Evolutionary conservation across 2,329 filamentous ascomycete species (phyloP).

Genomic region (Sporothrix luriei): DNA sequence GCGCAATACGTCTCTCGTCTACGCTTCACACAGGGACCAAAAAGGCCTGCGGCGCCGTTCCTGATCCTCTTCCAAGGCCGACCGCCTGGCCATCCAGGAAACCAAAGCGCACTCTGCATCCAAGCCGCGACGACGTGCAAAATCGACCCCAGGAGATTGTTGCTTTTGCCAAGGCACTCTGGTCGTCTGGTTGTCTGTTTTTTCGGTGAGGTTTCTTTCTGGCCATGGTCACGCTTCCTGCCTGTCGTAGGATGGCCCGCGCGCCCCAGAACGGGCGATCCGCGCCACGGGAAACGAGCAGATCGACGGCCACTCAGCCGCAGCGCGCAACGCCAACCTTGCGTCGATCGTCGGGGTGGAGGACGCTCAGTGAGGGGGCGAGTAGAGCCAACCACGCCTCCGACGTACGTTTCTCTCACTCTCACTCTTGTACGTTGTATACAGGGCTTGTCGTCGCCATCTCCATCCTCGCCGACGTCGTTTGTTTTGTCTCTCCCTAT

Average conservation of each 20-base stretch:
- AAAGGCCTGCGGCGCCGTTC: not conserved
- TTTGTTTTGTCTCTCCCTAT: constrained; percentile 4
- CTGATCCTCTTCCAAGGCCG: not conserved
- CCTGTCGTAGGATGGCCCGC: not conserved
- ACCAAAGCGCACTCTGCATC: too few species aligned
- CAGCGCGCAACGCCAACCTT: constrained; percentile 9
- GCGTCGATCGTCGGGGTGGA: not conserved
- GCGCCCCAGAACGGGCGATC: constrained; percentile 8
- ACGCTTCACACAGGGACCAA: not conserved
- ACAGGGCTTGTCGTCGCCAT: too few species aligned
- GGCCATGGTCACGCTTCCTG: not conserved
- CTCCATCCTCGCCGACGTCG: not conserved
- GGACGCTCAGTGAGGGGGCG: not conserved
- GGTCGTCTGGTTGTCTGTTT: not conserved
- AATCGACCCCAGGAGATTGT: not conserved
- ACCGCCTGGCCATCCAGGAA: too few species aligned
- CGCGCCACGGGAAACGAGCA: not conserved
- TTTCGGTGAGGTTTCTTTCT: constrained; percentile 7
- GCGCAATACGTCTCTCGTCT: not conserved
- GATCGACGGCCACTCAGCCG: not conserved
- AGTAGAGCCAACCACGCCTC: not conserved
- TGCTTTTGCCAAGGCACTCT: constrained; percentile 16
- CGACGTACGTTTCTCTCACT: too few species aligned
- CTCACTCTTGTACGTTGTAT: too few species aligned
- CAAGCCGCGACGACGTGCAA: not conserved